Evolutionary conservation across 192 early-diverging fungal genomes (phyloP), one percentile per base, ranked within the genome.

Genomic region (Coemansia sp.): DNA sequence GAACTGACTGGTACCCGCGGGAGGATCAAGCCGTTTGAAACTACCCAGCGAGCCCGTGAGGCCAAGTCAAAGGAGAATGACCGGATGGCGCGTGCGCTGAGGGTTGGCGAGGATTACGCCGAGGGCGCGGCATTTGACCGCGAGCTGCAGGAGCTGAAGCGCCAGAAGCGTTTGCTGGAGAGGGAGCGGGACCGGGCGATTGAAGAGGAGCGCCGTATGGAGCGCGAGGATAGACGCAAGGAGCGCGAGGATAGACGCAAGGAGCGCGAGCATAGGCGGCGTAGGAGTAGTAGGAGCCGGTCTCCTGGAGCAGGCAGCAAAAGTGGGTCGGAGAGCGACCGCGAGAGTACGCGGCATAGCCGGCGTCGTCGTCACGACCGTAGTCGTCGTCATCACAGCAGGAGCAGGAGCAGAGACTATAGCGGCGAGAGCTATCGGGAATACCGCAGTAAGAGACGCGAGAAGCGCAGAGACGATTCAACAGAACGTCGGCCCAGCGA

Each of bases 61-160:
- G 87, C 87, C 11, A 96, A 94, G 61, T 64, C 80, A 40, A 58
- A 62, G 58, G 81, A 89, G 47, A 91, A 94, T 65, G 72, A 70
- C 25, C 73, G 77, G 62, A 60, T 92, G 63, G 84, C 81, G 30
- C 61, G 49, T 1, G 94, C 91, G 1, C 65, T 96, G 46, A 83
- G 87, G 11, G 89, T 96, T 7, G 61, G 68, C 0, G 80, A 79
- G 2, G 76, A 84, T 29, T 81, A 88, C 75, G 82, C 85, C 1
- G 87, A 92, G 54, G 92, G 93, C 18, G 83, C 83, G 19, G 86
- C 92, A 8, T 95, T 95, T 61, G 77, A 80, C 29, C 62, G 61
- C 23, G 77, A 80, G 79, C 84, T 92, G 64, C 63, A 75, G 40
- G 90, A 91, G 19, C 67, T 89, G 48, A 64, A 42, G 25, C 56